phyloP scores from a whole-genome alignment of 108 stramenopile species.

The Cylindrotheca fusiformis region DNA sequence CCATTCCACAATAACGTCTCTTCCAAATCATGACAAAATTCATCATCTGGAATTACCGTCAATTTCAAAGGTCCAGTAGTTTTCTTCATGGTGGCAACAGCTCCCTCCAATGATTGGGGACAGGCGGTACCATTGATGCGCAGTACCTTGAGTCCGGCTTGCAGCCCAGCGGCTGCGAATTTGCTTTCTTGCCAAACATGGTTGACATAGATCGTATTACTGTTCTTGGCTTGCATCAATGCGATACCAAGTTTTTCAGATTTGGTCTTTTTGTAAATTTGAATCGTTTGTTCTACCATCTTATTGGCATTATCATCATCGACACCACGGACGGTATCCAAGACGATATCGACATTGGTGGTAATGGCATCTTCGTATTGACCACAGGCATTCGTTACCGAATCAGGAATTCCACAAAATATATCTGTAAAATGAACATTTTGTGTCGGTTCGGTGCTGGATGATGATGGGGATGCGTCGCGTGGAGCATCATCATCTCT shows the following conservation, averaged over 20 bases:
- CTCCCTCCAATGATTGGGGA: background rate
- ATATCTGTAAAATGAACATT: background rate
- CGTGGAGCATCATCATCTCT: background rate
- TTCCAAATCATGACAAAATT: background rate
- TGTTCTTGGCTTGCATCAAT: background rate
- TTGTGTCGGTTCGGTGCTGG: background rate
- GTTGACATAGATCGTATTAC: constrained; percentile 4
- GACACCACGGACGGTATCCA: background rate
- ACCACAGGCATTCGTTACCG: background rate
- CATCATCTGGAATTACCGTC: background rate
- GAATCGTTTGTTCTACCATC: background rate
- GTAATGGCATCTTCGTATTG: background rate
- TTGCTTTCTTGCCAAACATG: background rate
- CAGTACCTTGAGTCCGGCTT: constrained; percentile 1
- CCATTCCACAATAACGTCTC: background rate
- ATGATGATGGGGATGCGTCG: background rate
- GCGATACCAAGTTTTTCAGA: background rate
- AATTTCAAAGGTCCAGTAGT: background rate
- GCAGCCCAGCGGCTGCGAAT: background rate
- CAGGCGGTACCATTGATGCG: constrained; percentile 6
- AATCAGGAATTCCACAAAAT: no score
- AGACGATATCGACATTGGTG: background rate
- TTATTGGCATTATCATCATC: background rate
- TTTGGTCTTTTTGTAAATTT: background rate
- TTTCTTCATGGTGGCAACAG: background rate